Evolutionary conservation across 2,329 filamentous ascomycete species (phyloP), one percentile per base, ranked within the genome.

Genomic region (Sclerotinia nivalis): DNA sequence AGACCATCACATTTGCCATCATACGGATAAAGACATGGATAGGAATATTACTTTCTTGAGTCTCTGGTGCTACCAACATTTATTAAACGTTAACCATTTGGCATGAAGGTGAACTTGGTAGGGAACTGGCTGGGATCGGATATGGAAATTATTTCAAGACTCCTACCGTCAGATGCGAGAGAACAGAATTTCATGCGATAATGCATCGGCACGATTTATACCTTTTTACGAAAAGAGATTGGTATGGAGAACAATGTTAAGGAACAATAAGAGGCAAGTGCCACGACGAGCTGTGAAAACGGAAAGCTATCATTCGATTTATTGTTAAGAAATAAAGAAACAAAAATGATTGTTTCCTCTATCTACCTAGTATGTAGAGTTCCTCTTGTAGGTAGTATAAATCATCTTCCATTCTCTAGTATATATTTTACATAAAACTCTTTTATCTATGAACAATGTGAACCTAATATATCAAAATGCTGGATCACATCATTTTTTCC

Each of bases 241-340:
- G 13, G 13, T 43, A 43, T 12, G 8, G n/a, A 3, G 31, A 40
- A 58, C 22, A 58, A 58, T 58, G 12, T 7, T 8, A 37, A 58
- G 55, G 55, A 37, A 58, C 55, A 58, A 58, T 58, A n/a, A 9
- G 22, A 40, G 55, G 55, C 31, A 58, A 37, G 31, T 40, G 31
- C 55, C 31, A 15, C 31, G 12, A 15, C 31, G 12, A 40, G 2
- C 8, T 15, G 15, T 5, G 5, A 7, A 37, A 2, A 13, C 40
- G 40, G 18, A 43, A 18, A 43, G 40, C 18, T 4, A 43, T 43
- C 6, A 0, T 43, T 13, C 40, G 13, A 18, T 43, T 43, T 43
- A 6, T 43, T 43, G 40, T 43, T 43, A 5, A 18, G 40, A 15
- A 43, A 43, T 43, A 43, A 43, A 43, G 40, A 43, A 43, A 18